Conservation (phyloP, 2,329 filamentous ascomycete genomes). For the Microcyclospora pomicola region DNA sequence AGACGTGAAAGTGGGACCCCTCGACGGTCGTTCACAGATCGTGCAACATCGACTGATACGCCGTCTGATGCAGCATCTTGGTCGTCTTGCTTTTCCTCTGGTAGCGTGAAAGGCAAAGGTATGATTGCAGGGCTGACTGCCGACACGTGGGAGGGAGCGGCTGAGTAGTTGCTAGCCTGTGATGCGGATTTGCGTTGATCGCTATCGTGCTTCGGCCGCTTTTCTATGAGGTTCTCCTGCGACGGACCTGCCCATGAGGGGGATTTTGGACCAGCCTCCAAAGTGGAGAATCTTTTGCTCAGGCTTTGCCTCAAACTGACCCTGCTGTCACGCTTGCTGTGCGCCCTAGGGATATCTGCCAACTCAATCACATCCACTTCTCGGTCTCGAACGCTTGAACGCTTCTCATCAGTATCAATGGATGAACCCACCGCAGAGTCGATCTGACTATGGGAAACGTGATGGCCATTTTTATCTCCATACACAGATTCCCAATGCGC, state of each 20-base stretch:
- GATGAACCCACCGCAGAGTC: slow-evolving; percentile 40
- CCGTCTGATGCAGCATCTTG: slow-evolving; percentile 27
- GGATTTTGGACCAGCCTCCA: too few species aligned
- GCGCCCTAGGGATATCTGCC: slow-evolving; percentile 30
- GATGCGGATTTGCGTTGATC: not conserved
- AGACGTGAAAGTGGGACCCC: slow-evolving; percentile 3
- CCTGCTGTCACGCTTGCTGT: not conserved
- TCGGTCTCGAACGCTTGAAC: slow-evolving; percentile 18
- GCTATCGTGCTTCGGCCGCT: not conserved
- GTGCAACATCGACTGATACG: not conserved
- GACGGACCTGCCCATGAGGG: too few species aligned
- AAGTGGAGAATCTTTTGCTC: too few species aligned
- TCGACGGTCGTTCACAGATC: slow-evolving; percentile 1
- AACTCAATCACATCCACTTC: slow-evolving; percentile 42
- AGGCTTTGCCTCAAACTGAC: too few species aligned
- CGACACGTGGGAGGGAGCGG: not conserved
- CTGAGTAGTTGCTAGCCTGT: not conserved
- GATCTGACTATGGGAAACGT: slow-evolving; percentile 20
- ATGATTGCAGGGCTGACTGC: slow-evolving; percentile 28
- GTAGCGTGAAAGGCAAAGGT: slow-evolving; percentile 52
- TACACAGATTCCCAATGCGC: slow-evolving; percentile 66
- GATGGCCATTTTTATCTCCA: slow-evolving; percentile 40
- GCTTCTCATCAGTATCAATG: slow-evolving; percentile 21
- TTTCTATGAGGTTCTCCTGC: not conserved
- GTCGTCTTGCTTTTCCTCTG: slow-evolving; percentile 33